These are phyloP conservation scores for Silene vulgaris DNA, from an alignment of 179 eudicot species.

Conservation along the genomic window DNA sequence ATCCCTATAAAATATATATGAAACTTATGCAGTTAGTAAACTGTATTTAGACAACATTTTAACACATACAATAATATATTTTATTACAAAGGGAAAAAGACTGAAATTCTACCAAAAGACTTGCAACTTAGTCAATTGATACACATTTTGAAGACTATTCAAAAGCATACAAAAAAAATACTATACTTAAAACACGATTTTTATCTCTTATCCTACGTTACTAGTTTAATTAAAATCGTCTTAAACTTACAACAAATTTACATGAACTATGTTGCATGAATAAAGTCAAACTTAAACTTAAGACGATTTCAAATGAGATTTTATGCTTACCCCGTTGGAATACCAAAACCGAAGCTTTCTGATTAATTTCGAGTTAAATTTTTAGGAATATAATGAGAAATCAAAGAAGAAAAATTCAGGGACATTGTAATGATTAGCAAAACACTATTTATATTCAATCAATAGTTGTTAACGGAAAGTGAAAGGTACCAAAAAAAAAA, in stretches of 20 bases:
- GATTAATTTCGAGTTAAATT: background rate
- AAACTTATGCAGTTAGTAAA: constrained; percentile 15
- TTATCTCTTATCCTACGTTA: too few relatives aligned
- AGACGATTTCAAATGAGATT: too few relatives aligned
- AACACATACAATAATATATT: background rate
- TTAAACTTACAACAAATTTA: too few relatives aligned
- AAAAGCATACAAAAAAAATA: too few relatives aligned
- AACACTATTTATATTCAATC: constrained; percentile 21
- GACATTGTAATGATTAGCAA: constrained; percentile 24
- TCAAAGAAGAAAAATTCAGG: constrained; percentile 14
- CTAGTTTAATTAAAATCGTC: too few relatives aligned
- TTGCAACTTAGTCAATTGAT: background rate
- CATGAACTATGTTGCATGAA: too few relatives aligned
- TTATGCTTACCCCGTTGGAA: background rate
- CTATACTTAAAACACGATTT: too few relatives aligned
- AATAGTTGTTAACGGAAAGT: constrained; percentile 17
- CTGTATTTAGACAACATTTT: constrained; percentile 7
- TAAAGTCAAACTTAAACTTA: too few relatives aligned
- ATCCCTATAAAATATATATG: constrained; percentile 21
- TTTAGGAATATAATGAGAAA: background rate
- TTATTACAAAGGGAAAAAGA: background rate
- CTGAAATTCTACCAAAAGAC: background rate
- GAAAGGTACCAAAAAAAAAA: constrained; percentile 18
- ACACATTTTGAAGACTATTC: too few relatives aligned
- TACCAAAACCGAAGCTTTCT: background rate